Conservation (phyloP, 495 filamentous ascomycete genomes). For the Aspergillus sclerotioniger region DNA sequence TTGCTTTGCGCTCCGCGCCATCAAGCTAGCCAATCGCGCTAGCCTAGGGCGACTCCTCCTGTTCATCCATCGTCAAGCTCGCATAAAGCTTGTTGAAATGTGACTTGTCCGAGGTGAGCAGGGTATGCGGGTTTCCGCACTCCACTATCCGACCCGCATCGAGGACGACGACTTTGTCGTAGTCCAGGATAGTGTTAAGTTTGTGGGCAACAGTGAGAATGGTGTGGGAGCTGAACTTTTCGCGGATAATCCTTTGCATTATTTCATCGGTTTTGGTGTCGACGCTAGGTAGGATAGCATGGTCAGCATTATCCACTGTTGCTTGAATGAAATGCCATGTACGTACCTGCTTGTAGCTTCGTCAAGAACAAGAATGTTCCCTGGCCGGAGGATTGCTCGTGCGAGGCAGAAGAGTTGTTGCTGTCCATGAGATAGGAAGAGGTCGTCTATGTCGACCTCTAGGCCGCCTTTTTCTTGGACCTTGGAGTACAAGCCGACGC, state of each 20-base stretch:
- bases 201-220: constrained; percentile 63
- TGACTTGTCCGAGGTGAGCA: constrained; percentile 31
- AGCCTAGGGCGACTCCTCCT: constrained; percentile 18
- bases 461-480: constrained; percentile 52
- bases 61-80: constrained; percentile 22
- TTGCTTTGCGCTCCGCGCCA: too few relatives aligned
- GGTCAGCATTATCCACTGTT: constrained; percentile 10
- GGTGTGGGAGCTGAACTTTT: constrained; percentile 57
- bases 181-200: constrained; percentile 58
- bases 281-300: constrained; percentile 32
- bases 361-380: constrained; percentile 50
- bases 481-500: constrained; percentile 47
- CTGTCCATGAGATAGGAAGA: constrained; percentile 59
- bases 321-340: neutral
- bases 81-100: constrained; percentile 35
- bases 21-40: too few relatives aligned
- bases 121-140: constrained; percentile 39
- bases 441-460: constrained; percentile 46
- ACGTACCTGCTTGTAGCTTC: constrained; percentile 53
- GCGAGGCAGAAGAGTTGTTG: constrained; percentile 65
- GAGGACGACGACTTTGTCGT: constrained; percentile 48
- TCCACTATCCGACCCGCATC: constrained; percentile 47
- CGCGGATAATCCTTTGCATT: constrained; percentile 58
- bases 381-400: constrained; percentile 52
- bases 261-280: constrained; percentile 56